Percentiles rank a stretch among this genome's conserved stretches.
Conservation (phyloP, 331 rosid genomes). For the Pyrus hybrid region DNA sequence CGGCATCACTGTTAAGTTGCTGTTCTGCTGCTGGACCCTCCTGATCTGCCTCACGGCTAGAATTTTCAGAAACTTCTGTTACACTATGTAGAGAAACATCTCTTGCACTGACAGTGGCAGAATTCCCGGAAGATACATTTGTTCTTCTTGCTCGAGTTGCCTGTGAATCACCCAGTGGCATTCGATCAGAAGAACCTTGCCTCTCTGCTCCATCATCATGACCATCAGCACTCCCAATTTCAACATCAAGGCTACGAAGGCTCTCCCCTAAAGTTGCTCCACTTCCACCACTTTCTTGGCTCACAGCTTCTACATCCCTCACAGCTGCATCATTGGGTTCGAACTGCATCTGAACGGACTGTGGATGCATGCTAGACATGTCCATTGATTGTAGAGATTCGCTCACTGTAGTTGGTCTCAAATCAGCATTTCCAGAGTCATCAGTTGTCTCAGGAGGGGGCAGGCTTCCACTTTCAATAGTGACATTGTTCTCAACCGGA, state of each 20-base stretch:
- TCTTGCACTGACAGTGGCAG: constrained; percentile 62
- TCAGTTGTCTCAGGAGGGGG: constrained; percentile 23
- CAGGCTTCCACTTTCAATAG: constrained; percentile 36
- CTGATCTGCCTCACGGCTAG: constrained; percentile 91
- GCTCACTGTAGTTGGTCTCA: constrained; percentile 46
- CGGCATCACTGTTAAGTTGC: constrained; percentile 63
- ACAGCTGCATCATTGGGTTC: constrained; percentile 70
- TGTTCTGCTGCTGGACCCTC: constrained; percentile 66
- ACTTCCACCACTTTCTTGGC: constrained; percentile 98
- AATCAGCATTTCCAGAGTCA: constrained; percentile 26
- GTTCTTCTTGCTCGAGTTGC: constrained; percentile 70
- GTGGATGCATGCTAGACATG: constrained; percentile 41
- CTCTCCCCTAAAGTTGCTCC: constrained; percentile 99
- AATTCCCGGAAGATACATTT: constrained; percentile 50
- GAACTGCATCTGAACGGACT: constrained; percentile 81
- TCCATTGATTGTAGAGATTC: constrained; percentile 42
- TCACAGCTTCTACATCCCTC: constrained; percentile 96
- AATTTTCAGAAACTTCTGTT: constrained; percentile 89
- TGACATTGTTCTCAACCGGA: constrained; percentile 45
- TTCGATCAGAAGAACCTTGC: constrained; percentile 74
- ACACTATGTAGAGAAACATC: constrained; percentile 89
- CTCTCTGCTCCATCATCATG: constrained; percentile 96
- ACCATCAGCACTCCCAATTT: constrained; percentile 98
- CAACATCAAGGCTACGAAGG: constrained; percentile 97
- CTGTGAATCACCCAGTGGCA: constrained; percentile 60